Percentiles rank a stretch among this genome's conserved stretches.
Conservation (phyloP, 1,139 yeast species). For the Yarrowia galli region DNA sequence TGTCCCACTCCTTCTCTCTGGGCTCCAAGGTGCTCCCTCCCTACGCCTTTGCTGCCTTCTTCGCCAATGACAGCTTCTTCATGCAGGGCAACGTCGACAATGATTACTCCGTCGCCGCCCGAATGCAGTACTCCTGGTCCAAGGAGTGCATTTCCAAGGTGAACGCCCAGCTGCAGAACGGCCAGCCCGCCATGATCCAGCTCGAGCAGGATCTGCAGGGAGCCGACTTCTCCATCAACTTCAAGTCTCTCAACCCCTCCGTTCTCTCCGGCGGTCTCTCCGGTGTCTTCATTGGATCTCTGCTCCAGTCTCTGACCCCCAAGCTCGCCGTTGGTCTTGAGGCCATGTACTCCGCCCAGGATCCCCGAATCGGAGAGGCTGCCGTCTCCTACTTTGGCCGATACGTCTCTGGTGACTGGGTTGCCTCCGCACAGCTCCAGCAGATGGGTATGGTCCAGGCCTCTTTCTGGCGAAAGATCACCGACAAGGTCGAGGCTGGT, state of each 20-base stretch:
- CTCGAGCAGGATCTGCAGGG: slow-evolving; percentile 96
- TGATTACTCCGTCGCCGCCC: slow-evolving; percentile 84
- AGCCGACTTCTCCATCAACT: slow-evolving; percentile 82
- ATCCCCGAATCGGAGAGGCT: slow-evolving; percentile 80
- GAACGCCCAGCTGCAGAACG: slow-evolving; percentile 85
- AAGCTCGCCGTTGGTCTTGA: slow-evolving; percentile 89
- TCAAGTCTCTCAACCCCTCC: slow-evolving; percentile 91
- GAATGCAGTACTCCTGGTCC: slow-evolving; percentile 93
- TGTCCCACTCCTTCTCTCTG: slow-evolving; percentile 89
- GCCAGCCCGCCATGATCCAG: slow-evolving; percentile 94
- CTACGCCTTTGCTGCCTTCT: slow-evolving; percentile 89
- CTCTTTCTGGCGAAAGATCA: slow-evolving; percentile 92
- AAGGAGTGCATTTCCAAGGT: slow-evolving; percentile 79
- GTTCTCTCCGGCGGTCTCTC: slow-evolving; percentile 75
- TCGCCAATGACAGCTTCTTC: slow-evolving; percentile 84
- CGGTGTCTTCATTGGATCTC: slow-evolving; percentile 91
- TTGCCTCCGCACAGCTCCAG: slow-evolving; percentile 91
- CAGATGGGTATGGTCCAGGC: slow-evolving; percentile 91
- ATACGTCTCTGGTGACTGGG: slow-evolving; percentile 87
- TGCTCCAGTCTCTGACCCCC: slow-evolving; percentile 87
- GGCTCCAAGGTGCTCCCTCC: slow-evolving; percentile 91
- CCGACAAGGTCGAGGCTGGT: slow-evolving; percentile 96
- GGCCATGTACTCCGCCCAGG: slow-evolving; percentile 84
- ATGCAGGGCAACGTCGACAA: slow-evolving; percentile 92
- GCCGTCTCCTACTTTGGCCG: slow-evolving; percentile 92